Conservation (phyloP, 2,329 filamentous ascomycete genomes). For the Mariannaea sp. region DNA sequence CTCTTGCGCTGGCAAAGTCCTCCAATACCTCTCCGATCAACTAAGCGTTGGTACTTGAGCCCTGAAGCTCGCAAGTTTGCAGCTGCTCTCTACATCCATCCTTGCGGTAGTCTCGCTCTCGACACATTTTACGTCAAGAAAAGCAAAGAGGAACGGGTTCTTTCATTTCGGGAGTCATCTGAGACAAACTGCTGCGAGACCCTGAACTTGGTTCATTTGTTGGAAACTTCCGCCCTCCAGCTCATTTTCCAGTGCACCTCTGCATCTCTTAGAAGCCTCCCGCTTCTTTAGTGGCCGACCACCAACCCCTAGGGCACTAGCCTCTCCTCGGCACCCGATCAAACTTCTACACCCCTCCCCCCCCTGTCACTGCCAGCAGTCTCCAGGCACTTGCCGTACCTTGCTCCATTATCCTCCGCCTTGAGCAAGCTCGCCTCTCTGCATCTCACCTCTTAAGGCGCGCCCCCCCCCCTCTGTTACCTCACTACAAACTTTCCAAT, state of each 20-base stretch:
- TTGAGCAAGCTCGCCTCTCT: conserved; percentile 15
- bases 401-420: conserved; percentile 3
- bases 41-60: no score
- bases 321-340: conserved; percentile 11
- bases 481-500: conserved; percentile 7
- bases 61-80: no score
- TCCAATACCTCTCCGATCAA: background rate
- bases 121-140: conserved; percentile 1
- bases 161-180: background rate
- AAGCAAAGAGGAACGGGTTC: background rate
- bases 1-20: background rate
- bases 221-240: conserved; percentile 2
- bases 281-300: conserved; percentile 12
- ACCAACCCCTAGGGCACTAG: conserved; percentile 7
- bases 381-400: conserved; percentile 9
- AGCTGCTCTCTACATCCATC: no score
- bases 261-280: conserved; percentile 7
- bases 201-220: background rate
- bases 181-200: background rate
- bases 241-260: conserved; percentile 15
- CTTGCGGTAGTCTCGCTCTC: background rate
- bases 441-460: background rate
- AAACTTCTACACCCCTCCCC: conserved; percentile 3
- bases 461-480: background rate
- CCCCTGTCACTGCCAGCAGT: conserved; percentile 8